Percentiles rank a stretch among this genome's conserved stretches.
These are phyloP conservation scores for Smittium culicis DNA, from an alignment of 371 early-diverging fungal species.

Conservation along the genomic window DNA sequence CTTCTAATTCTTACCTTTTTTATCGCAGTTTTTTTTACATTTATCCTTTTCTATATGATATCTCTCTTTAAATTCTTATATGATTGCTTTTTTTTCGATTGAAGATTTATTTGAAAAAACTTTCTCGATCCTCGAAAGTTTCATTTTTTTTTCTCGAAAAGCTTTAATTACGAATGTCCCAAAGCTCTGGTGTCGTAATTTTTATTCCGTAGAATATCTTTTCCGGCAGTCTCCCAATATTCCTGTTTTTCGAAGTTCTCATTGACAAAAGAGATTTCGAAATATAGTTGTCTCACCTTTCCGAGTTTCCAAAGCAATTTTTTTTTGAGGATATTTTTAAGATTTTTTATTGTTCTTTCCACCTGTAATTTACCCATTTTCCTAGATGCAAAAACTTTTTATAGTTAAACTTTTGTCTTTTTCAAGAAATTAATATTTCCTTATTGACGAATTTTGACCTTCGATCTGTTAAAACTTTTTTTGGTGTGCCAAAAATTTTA, in stretches of 20 bases:
- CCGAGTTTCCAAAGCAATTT: not conserved
- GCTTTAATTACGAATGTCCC: not conserved
- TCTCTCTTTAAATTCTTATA: not conserved
- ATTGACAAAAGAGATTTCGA: not conserved
- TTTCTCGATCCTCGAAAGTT: not conserved
- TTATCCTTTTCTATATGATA: no score
- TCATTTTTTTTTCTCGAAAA: not conserved
- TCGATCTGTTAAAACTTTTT: not conserved
- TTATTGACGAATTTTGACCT: not conserved
- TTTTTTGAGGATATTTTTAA: not conserved
- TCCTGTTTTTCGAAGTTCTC: not conserved
- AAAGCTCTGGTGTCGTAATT: not conserved
- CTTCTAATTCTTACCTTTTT: not conserved
- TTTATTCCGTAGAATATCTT: not conserved
- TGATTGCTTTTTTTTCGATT: not conserved
- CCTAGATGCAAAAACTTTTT: not conserved
- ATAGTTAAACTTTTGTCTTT: not conserved
- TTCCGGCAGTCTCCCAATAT: not conserved
- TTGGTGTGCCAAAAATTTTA: not conserved
- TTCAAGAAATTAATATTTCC: not conserved
- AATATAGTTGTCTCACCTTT: not conserved
- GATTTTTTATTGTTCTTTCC: not conserved
- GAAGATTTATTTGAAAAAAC: not conserved
- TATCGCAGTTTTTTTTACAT: not conserved
- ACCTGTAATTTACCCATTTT: not conserved